phyloP scores from a whole-genome alignment of 2,329 filamentous ascomycete species.

The Cordyceps javanica region DNA sequence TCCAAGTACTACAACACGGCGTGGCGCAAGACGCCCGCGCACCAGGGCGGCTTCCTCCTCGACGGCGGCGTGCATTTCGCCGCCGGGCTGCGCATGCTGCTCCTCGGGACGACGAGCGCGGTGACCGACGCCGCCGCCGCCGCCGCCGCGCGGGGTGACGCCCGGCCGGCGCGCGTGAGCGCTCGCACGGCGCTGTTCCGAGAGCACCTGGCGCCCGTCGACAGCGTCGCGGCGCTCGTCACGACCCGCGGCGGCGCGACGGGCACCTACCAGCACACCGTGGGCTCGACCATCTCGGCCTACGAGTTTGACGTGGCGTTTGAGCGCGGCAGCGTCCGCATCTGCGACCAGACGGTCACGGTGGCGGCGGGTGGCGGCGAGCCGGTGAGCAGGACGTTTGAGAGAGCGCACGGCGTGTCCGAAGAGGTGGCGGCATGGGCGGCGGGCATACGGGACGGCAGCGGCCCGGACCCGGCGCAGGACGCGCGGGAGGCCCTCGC shows the following conservation, averaged over 20 bases:
- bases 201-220: conserved; percentile 55
- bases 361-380: conserved; percentile 29
- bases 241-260: conserved; percentile 46
- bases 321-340: conserved; percentile 49
- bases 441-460: conserved; percentile 41
- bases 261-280: conserved; percentile 52
- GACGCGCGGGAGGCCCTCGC: conserved; percentile 51
- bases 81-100: conserved; percentile 54
- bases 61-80: conserved; percentile 71
- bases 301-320: conserved; percentile 52
- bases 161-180: conserved; percentile 38
- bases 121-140: conserved; percentile 17
- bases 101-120: conserved; percentile 39
- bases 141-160: conserved; percentile 20
- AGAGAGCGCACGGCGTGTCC: conserved; percentile 46
- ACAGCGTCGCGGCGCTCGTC: conserved; percentile 57
- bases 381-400: conserved; percentile 34
- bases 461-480: conserved; percentile 44
- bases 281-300: conserved; percentile 47
- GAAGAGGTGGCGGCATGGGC: conserved; percentile 59
- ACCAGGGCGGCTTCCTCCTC: conserved; percentile 71
- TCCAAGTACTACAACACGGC: conserved; percentile 45
- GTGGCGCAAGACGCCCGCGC: conserved; percentile 62
- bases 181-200: conserved; percentile 51
- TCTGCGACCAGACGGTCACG: conserved; percentile 39